Conservation (phyloP, 768 basidiomycete species). For the Pleurotus eryngii region DNA sequence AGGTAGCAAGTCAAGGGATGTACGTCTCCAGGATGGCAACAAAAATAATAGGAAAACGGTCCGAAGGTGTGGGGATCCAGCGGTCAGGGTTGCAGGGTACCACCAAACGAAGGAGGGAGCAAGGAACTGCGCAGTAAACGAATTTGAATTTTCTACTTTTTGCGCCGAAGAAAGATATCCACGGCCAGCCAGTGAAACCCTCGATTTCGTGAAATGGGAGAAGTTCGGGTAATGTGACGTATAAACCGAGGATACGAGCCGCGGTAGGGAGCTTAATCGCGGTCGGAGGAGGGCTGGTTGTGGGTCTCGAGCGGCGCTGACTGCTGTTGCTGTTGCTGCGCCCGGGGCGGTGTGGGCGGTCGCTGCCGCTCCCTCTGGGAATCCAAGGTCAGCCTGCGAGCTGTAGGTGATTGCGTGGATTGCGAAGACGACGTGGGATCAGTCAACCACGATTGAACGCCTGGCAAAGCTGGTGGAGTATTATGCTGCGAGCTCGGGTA, state of each 20-base stretch:
- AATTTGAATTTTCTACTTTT: not conserved
- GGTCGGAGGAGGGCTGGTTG: not conserved
- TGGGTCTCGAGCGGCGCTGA: not conserved
- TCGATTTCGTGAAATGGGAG: not conserved
- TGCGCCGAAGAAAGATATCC: not conserved
- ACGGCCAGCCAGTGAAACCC: too few relatives aligned
- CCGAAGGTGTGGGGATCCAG: not conserved
- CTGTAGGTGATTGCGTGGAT: not conserved
- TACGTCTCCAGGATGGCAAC: not conserved
- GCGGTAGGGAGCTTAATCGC: not conserved
- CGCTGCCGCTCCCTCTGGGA: not conserved
- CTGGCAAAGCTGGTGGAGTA: not conserved
- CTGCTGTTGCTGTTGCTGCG: not conserved
- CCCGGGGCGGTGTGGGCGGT: not conserved
- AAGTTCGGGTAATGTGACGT: not conserved
- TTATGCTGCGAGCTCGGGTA: slow-evolving; percentile 36
- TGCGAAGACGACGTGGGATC: not conserved
- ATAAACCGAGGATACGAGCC: not conserved
- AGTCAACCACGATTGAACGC: slow-evolving; percentile 5
- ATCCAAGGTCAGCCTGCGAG: not conserved
- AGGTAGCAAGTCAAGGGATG: not conserved
- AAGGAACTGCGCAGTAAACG: not conserved
- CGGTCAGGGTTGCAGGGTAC: not conserved
- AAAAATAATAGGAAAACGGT: not conserved
- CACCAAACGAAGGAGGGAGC: not conserved